A percentile compares a stretch with the other conserved stretches of the same genome.
Conservation (phyloP, 495 filamentous ascomycete species). For the Xylaria cubensis region DNA sequence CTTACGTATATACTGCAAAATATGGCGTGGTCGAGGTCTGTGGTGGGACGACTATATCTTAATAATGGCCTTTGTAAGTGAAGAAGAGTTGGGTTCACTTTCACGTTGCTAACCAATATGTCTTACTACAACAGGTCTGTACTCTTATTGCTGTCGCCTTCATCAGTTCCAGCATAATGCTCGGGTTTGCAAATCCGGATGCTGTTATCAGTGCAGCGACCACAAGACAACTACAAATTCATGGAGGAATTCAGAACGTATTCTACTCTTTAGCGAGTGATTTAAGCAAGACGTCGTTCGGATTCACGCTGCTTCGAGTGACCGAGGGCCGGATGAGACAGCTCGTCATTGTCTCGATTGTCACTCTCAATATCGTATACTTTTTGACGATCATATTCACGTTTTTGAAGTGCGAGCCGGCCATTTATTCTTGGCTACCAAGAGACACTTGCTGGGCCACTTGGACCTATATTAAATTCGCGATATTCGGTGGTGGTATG, state of each 20-base stretch:
- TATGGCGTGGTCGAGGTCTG: slow-evolving; percentile 34
- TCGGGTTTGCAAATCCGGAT: slow-evolving; percentile 32
- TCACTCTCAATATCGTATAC: slow-evolving; percentile 46
- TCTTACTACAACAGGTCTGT: neutral
- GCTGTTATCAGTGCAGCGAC: slow-evolving; percentile 22
- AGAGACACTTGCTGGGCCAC: slow-evolving; percentile 44
- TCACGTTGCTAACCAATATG: slow-evolving; percentile 1
- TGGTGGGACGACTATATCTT: slow-evolving; percentile 49
- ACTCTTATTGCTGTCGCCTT: slow-evolving; percentile 30
- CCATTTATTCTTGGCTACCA: slow-evolving; percentile 43
- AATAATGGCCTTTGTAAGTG: slow-evolving; percentile 48
- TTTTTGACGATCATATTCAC: slow-evolving; percentile 49
- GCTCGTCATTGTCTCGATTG: slow-evolving; percentile 41
- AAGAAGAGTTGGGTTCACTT: neutral
- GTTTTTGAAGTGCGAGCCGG: slow-evolving; percentile 48
- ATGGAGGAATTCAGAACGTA: slow-evolving; percentile 36
- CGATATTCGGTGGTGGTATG: slow-evolving; percentile 42
- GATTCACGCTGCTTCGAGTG: slow-evolving; percentile 44
- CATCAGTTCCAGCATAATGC: slow-evolving; percentile 29
- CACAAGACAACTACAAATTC: slow-evolving; percentile 31
- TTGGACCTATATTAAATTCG: slow-evolving; percentile 35
- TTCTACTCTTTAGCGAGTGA: slow-evolving; percentile 33
- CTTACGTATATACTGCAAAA: slow-evolving; percentile 42
- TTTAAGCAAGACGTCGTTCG: slow-evolving; percentile 46
- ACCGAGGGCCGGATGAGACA: slow-evolving; percentile 41